Evolutionary conservation across 495 filamentous ascomycete genomes (phyloP), one percentile per base, ranked within the genome.

Genomic region (Neurospora tetraspora): DNA sequence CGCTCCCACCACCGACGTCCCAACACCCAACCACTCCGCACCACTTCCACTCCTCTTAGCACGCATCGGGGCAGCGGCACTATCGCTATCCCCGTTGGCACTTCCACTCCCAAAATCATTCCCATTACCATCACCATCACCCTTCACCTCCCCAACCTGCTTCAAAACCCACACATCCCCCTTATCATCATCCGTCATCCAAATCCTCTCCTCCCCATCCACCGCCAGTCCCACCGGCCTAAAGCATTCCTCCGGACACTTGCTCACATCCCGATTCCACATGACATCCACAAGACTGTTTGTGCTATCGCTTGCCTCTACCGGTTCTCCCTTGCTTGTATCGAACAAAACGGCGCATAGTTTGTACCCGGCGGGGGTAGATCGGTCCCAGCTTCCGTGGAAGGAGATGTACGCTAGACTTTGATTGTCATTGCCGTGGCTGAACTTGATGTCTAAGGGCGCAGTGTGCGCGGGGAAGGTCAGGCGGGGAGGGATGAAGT

Each of bases 401-500:
- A 86, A 80, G 14, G 80, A 72, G n/a, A 85, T 76, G 43, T 80
- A 84, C 4, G 83, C 78, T 9, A 77, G 73, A 23, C 12, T 61
- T 16, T 34, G 20, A 42, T 39, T 20, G 14, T 69, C 68, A 34
- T 78, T 80, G 43, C 74, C 47, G 0, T 74, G 34, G 65, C 72
- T 74, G 75, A 91, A 91, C 53, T 85, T 87, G 73, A 90, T 86
- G 73, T 90, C 89, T 4, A 91, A 78, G 0, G 90, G 90, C 0
- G 89, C 89, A 65, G 81, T 85, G 73, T 92, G 90, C 0, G 89
- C 88, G 36, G 69, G 77, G 74, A 92, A 91, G 4, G 83, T 84
- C 20, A 91, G 76, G 0, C 83, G 76, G 3, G 90, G 88, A 4
- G 86, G 45, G 5, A 80, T 74, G 3, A 79, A 83, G 39, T 81